Base-by-base conservation (phyloP, 176 grass and related monocot species). In the Tillandsia leiboldiana region DNA sequence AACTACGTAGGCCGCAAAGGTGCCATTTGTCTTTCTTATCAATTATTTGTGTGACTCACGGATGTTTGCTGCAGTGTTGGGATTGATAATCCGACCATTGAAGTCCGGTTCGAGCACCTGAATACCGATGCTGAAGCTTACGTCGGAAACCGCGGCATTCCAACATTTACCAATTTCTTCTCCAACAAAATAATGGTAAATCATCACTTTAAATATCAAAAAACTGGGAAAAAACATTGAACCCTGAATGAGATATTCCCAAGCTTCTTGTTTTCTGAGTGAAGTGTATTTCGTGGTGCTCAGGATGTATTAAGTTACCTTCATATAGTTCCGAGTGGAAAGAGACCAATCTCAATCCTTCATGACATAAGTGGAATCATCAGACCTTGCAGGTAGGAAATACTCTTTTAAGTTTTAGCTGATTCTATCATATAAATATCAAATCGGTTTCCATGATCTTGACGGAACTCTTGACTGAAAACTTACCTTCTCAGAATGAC, bases 401-500 rank as follows among this genome's bases (percentile, higher is more conserved):
- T 42, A 42, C 33, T 42, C 20, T 42, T 33, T 42, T 42, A 7
- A 42, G 33, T 42, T 42, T 42, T 42, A 42, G 33, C 33, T 42
- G 33, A 42, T 42, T 42, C 33, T 42, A 42, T 42, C 33, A 42
- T 42, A 42, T 42, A 6, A 61, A 8, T 17, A 2, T 7, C 29
- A 9, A 48, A 42, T 49, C 12, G 8, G 26, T 15, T 49, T 17
- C 47, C 64, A 42, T 27, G 28, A 66, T 10, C 27, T 48, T 18
- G 27, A 48, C 5, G 47, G 27, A 66, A 33, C 14, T 66, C 29
- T 66, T 66, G 11, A 11, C 2, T 66, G 64, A n/a, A 49, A 47
- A 42, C 33, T 42, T 42, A 42, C 6, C 3, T 65, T 65, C 10
- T 11, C 79, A 97, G 93, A 63, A 97, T 97, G 93, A 82, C 89